Evolutionary conservation across 805 yeast species (phyloP).

Genomic region (Ogataea saltuana): DNA sequence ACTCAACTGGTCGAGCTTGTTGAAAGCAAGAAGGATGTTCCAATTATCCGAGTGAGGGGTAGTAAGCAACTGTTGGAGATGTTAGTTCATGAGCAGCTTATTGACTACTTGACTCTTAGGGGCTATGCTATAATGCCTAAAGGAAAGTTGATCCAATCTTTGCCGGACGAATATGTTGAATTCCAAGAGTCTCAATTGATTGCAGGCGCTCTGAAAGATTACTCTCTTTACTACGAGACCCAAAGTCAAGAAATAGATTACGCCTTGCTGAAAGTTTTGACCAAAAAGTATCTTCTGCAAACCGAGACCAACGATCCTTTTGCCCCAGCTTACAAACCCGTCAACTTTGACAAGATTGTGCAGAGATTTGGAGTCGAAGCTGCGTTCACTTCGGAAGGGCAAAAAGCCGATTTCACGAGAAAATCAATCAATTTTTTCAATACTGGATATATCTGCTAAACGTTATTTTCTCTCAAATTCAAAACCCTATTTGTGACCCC

Average conservation of each 20-base stretch:
- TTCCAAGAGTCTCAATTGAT: conserved; percentile 3
- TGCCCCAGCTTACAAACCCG: neutral
- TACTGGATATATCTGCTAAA: neutral
- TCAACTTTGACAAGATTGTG: neutral
- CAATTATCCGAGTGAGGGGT: conserved; percentile 1
- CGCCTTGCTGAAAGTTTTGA: conserved; percentile 1
- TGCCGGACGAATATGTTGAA: conserved; percentile 3
- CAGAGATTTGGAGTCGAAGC: conserved; percentile 2
- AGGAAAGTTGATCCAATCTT: neutral
- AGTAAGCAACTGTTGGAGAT: neutral
- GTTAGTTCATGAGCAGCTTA: conserved; percentile 3
- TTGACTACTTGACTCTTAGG: conserved; percentile 3
- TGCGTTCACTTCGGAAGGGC: neutral
- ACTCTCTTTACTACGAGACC: neutral
- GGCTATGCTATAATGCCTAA: conserved; percentile 7
- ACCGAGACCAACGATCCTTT: neutral
- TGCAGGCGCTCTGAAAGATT: conserved; percentile 2
- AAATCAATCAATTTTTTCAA: conserved; percentile 4
- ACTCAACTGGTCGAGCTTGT: conserved; percentile 1
- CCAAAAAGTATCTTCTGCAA: neutral
- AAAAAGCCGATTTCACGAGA: neutral
- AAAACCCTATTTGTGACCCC: too few relatives aligned
- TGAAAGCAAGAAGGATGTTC: conserved; percentile 3
- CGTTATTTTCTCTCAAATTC: neutral
- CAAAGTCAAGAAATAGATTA: neutral